Evolutionary conservation across 129 eudicot genomes (phyloP), one percentile per base, ranked within the genome.

Genomic region (Artemisia annua): DNA sequence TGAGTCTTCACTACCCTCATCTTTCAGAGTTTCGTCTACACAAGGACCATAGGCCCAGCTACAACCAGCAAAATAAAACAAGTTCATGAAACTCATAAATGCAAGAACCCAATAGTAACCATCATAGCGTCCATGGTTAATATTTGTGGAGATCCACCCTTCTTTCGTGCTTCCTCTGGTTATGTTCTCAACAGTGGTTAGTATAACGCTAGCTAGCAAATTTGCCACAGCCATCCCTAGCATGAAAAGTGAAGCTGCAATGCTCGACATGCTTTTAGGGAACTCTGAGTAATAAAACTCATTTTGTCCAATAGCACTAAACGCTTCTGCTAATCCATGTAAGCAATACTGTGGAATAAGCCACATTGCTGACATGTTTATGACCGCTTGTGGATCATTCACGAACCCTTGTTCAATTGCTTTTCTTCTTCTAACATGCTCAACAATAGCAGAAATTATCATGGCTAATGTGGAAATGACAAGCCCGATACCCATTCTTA

Each of bases 281-380:
- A 64, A 64, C 24, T 64, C 69, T 7, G 69, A 39, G 50, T 78
- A 82, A 59, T 62, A 82, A 53, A 82, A 82, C 50, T 82, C 86
- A 0, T 70, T 78, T 17, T 73, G 80, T 5, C 68, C 86, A 0
- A 82, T 73, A 3, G 74, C 86, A 46, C 59, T 77, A 11, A 82
- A 67, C 16, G 82, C 85, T 59, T 77, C 85, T 1, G 82, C 85
- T 39, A 82, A 64, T 5, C 85, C 85, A n/a, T 56, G 66, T 9
- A 82, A 26, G 44, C 53, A 30, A 52, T 71, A 48, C 13, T 77
- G 82, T 19, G 82, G 79, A 12, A 77, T 46, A 0, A 82, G 72
- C 85, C 79, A 82, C 65, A 82, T 20, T 60, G 85, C 85, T 4
- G 85, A 82, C 82, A 82, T 82, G 30, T 66, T 56, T 7, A 72